Evolutionary conservation across 2,329 filamentous ascomycete species (phyloP).

Genomic region (Aureobasidium mangrovei): DNA sequence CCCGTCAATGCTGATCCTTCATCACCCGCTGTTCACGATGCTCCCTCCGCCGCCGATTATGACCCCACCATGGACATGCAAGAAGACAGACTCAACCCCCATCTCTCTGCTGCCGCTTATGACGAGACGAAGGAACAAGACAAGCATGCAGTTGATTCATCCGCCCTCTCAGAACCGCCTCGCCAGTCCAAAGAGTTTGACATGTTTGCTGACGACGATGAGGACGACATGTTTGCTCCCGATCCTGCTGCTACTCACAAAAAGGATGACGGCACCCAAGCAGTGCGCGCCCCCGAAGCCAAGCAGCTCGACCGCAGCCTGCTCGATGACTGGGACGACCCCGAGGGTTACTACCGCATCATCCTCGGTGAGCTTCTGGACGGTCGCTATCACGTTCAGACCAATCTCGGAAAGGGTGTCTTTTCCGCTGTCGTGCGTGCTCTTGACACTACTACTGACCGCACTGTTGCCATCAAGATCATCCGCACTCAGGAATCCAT

Average conservation of each 20-base stretch:
- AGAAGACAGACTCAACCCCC: conserved; percentile 53
- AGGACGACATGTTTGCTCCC: conserved; percentile 88
- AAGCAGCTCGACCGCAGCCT: conserved; percentile 61
- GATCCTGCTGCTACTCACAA: conserved; percentile 47
- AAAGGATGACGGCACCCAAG: conserved; percentile 30
- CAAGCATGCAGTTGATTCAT: neutral
- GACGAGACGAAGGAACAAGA: conserved; percentile 27
- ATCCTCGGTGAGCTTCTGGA: conserved; percentile 86
- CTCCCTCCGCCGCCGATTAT: conserved; percentile 86
- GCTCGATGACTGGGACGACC: conserved; percentile 87
- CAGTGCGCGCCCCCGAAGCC: conserved; percentile 41
- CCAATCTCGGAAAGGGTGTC: conserved; percentile 84
- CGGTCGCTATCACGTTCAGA: conserved; percentile 79
- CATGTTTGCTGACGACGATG: conserved; percentile 58
- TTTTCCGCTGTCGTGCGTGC: conserved; percentile 95
- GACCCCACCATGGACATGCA: conserved; percentile 83
- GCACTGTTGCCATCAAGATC: conserved; percentile 87
- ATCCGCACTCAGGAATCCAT: conserved; percentile 94
- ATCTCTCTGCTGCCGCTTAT: conserved; percentile 12
- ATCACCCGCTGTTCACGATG: conserved; percentile 50
- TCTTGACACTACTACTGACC: conserved; percentile 57
- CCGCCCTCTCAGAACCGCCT: neutral
- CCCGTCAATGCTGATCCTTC: conserved; percentile 22
- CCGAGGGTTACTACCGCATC: conserved; percentile 93
- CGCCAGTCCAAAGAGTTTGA: conserved; percentile 44